Evolutionary conservation across 1,139 yeast genomes (phyloP), one percentile per base, ranked within the genome.

Genomic region (Saccharomyces hybrid): DNA sequence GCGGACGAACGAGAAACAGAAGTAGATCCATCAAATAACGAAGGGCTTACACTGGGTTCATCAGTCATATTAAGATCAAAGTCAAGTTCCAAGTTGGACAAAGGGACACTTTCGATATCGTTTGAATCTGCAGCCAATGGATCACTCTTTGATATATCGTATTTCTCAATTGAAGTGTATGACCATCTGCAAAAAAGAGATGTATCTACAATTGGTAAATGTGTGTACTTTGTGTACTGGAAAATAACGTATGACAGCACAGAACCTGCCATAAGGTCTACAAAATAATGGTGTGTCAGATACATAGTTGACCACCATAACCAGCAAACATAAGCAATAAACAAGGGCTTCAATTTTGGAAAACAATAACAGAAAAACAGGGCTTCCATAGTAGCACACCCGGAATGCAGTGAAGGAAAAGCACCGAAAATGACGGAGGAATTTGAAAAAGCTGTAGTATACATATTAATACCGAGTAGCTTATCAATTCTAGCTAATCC

Each of bases 271-370:
- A 88, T 88, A 57, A 91, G 80, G 70, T 91, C 98, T 59, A 90
- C 83, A 69, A 91, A 91, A 72, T 91, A 91, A 72, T 91, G 98
- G 71, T 91, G 98, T 0, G 97, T 90, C 66, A 91, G 79, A 72
- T 91, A 91, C 98, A 91, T 91, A 19, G 98, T 91, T 51, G 95
- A 81, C 98, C 98, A 91, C 97, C 98, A 91, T 63, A 91, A 79
- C 96, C 96, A 89, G 60, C 84, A 74, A 25, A 89, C 95, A 70
- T 91, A 91, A 29, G 76, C 73, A 69, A 86, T 78, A 77, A 91
- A 88, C 13, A 84, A 64, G 4, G 84, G 79, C 11, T 81, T 77
- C 56, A 75, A 76, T 54, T 73, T 77, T 26, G 98, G 98, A 70
- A 91, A 90, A 57, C 89, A 74, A 76, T 89, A 89, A 46, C 85